Conservation (phyloP, 768 basidiomycete genomes). For the Coprinopsis sp. region DNA sequence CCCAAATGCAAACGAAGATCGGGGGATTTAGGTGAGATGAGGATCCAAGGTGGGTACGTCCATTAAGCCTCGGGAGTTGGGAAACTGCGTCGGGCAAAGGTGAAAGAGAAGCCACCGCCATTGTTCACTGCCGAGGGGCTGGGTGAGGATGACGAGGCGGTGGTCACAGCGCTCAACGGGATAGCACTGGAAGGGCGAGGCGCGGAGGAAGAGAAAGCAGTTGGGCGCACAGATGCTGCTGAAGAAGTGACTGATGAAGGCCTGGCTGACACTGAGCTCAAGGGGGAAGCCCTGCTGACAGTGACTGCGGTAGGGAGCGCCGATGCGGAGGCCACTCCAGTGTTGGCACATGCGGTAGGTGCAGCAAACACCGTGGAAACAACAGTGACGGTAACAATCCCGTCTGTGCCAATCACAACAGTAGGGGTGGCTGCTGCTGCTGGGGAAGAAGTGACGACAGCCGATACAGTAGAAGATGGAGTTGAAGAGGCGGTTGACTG, state of each 20-base stretch:
- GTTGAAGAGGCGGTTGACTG: slow-evolving; percentile 8
- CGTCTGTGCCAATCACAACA: slow-evolving; percentile 27
- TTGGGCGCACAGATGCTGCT: too few relatives aligned
- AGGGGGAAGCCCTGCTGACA: not conserved
- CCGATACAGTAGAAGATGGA: slow-evolving; percentile 10
- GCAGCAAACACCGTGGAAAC: slow-evolving; percentile 6
- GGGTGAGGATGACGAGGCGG: not conserved
- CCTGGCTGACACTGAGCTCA: too few relatives aligned
- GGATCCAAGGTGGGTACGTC: too few relatives aligned
- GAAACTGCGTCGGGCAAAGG: too few relatives aligned
- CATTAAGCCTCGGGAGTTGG: too few relatives aligned
- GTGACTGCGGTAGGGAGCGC: not conserved
- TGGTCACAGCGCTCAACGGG: not conserved
- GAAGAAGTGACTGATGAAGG: not conserved
- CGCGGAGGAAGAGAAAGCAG: not conserved
- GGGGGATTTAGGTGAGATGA: too few relatives aligned
- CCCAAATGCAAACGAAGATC: too few relatives aligned
- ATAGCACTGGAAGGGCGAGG: not conserved
- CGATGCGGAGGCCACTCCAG: not conserved
- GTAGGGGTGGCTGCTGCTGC: slow-evolving; percentile 19
- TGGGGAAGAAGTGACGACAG: not conserved
- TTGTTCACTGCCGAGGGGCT: not conserved
- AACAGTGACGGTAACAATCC: slow-evolving; percentile 32
- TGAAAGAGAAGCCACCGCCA: not conserved
- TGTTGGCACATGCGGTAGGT: slow-evolving; percentile 3